A percentile compares a stretch with the other conserved stretches of the same genome.
Evolutionary conservation across 345 rosid genomes (phyloP).

Genomic region (Durio zibethinus): DNA sequence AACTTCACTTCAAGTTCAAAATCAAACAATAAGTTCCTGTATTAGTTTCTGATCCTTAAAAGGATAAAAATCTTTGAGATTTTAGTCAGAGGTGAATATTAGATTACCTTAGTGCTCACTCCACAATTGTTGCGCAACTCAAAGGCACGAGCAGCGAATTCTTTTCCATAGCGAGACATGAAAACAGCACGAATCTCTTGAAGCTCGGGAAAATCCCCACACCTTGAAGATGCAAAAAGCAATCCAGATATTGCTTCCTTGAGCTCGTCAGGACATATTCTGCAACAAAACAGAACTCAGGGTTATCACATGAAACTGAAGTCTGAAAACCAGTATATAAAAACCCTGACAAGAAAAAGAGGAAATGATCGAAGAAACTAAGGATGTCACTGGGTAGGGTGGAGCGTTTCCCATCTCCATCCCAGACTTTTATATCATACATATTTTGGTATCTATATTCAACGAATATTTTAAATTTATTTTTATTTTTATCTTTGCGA

Average conservation of each 20-base stretch:
- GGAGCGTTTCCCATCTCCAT: too few relatives aligned
- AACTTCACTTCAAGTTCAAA: neutral
- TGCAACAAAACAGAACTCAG: slow-evolving; percentile 13
- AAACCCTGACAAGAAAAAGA: neutral
- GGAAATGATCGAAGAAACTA: neutral
- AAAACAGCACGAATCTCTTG: slow-evolving; percentile 65
- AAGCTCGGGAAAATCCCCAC: slow-evolving; percentile 94
- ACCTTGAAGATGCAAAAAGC: slow-evolving; percentile 70
- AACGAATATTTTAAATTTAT: too few relatives aligned
- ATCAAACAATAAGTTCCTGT: neutral
- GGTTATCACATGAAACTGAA: neutral
- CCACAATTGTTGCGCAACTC: slow-evolving; percentile 78
- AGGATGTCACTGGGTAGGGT: too few relatives aligned
- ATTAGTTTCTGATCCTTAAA: neutral
- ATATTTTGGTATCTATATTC: too few relatives aligned
- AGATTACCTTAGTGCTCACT: slow-evolving; percentile 54
- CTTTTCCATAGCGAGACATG: slow-evolving; percentile 73
- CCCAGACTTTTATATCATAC: too few relatives aligned
- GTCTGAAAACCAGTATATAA: neutral
- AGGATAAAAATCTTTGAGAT: too few relatives aligned
- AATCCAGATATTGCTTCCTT: slow-evolving; percentile 69
- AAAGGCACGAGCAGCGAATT: slow-evolving; percentile 62
- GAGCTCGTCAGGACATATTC: slow-evolving; percentile 79
- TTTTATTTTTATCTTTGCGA: too few relatives aligned
- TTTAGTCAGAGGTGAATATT: neutral